Conservation (phyloP, 495 filamentous ascomycete genomes). For the Aspergillus olivimuriae region DNA sequence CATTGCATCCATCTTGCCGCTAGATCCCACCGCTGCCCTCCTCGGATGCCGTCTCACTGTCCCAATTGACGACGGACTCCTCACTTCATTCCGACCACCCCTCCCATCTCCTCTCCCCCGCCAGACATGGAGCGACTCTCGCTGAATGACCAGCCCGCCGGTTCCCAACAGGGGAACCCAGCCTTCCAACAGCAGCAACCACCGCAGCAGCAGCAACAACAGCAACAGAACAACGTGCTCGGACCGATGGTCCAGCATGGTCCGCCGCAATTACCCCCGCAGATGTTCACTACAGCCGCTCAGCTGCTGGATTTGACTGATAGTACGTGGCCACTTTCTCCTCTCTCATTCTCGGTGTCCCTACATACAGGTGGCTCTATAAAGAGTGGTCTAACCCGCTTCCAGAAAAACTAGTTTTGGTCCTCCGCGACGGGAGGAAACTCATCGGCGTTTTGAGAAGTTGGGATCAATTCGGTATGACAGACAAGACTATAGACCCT, state of each 20-base stretch:
- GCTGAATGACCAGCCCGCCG: slow-evolving; percentile 30
- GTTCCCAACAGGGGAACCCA: slow-evolving; percentile 25
- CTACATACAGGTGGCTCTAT: too few species aligned
- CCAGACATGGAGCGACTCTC: slow-evolving; percentile 36
- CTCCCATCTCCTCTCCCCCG: slow-evolving; percentile 6
- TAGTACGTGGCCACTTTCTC: slow-evolving; percentile 49
- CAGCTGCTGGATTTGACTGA: slow-evolving; percentile 93
- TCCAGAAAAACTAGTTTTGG: slow-evolving; percentile 84
- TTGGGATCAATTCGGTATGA: slow-evolving; percentile 95
- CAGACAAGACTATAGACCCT: not conserved
- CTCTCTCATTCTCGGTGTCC: too few species aligned
- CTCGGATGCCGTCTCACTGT: not conserved
- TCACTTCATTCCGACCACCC: slow-evolving; percentile 4
- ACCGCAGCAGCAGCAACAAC: slow-evolving; percentile 1
- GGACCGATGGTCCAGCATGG: slow-evolving; percentile 24
- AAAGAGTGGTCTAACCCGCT: too few species aligned
- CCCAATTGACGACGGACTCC: slow-evolving; percentile 5
- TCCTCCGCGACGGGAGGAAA: slow-evolving; percentile 88
- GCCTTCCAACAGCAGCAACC: slow-evolving; percentile 12
- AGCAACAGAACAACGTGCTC: slow-evolving; percentile 11
- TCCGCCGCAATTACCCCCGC: slow-evolving; percentile 49
- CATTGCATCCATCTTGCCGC: not conserved
- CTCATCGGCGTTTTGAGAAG: slow-evolving; percentile 86
- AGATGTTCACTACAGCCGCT: slow-evolving; percentile 98
- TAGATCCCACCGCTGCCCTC: not conserved